Evolutionary conservation across 2,329 filamentous ascomycete genomes (phyloP).

Genomic region (Bipolaris sorokiniana): DNA sequence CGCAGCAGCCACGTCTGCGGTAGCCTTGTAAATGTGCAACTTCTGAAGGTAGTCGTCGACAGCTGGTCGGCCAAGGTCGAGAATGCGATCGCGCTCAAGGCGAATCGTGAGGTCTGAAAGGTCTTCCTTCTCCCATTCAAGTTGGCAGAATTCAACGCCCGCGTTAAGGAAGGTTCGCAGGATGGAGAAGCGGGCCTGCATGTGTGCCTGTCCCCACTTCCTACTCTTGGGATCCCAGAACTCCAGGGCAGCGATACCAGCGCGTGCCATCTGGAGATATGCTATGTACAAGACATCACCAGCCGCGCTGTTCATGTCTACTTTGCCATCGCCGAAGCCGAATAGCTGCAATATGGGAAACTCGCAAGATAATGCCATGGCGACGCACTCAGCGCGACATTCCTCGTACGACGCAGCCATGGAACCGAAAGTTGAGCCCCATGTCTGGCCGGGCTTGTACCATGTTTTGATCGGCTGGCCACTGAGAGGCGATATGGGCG

Average conservation of each 20-base stretch:
- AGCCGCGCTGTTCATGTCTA: constrained; percentile 75
- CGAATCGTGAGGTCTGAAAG: constrained; percentile 82
- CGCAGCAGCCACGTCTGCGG: constrained; percentile 80
- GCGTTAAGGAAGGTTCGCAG: constrained; percentile 83
- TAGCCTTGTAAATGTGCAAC: constrained; percentile 90
- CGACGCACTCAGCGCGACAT: constrained; percentile 91
- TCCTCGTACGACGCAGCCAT: constrained; percentile 91
- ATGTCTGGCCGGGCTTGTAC: constrained; percentile 96
- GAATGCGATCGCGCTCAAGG: constrained; percentile 84
- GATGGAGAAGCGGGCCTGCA: constrained; percentile 89
- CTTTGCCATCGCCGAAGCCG: constrained; percentile 79
- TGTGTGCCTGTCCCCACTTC: constrained; percentile 90
- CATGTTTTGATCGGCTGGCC: constrained; percentile 79
- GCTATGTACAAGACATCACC: constrained; percentile 87
- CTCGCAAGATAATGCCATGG: constrained; percentile 88
- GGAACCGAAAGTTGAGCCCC: constrained; percentile 89
- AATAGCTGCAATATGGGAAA: constrained; percentile 90
- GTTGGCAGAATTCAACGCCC: constrained; percentile 83
- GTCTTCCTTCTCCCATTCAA: constrained; percentile 75
- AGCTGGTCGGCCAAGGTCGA: constrained; percentile 79
- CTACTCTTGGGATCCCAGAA: constrained; percentile 91
- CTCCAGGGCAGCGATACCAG: constrained; percentile 86
- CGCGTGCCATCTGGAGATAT: constrained; percentile 92
- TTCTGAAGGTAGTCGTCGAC: constrained; percentile 89
- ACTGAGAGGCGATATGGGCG: constrained; percentile 80